Conservation (phyloP, 1,284 basidiomycete genomes). For the Thecaphora frezii region DNA sequence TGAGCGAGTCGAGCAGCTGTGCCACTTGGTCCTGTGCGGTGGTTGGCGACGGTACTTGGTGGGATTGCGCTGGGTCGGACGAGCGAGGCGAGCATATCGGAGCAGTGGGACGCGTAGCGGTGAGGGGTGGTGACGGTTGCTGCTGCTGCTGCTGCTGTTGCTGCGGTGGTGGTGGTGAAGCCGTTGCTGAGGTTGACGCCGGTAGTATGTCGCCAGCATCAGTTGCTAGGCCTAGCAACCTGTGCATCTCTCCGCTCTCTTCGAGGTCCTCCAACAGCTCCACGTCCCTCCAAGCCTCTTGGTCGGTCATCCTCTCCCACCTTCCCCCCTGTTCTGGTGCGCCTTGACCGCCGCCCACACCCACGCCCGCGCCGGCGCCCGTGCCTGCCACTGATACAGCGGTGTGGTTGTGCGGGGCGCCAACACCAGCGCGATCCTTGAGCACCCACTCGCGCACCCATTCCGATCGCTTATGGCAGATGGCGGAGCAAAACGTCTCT, state of each 20-base stretch:
- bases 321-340: constrained; percentile 66
- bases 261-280: constrained; percentile 36
- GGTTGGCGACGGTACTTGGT: neutral
- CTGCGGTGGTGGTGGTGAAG: constrained; percentile 1
- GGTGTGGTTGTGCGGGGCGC: no score
- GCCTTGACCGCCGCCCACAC: no score
- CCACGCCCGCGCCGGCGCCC: no score
- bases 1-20: neutral
- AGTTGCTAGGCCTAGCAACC: neutral
- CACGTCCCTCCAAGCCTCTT: constrained; percentile 71
- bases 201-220: constrained; percentile 25
- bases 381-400: no score
- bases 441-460: constrained; percentile 34
- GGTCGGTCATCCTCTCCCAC: constrained; percentile 82
- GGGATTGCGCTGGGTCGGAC: neutral
- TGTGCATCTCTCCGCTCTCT: neutral
- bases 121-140: no score
- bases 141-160: neutral
- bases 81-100: neutral
- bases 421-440: constrained; percentile 3
- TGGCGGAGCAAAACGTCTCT: constrained; percentile 15
- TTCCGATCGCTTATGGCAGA: constrained; percentile 23
- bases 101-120: no score
- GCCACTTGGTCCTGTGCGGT: neutral
- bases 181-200: constrained; percentile 15